A percentile compares a stretch with the other conserved stretches of the same genome.
These are phyloP conservation scores for Apiospora koreana DNA, from an alignment of 2,329 filamentous ascomycete genomes.

Conservation along the genomic window DNA sequence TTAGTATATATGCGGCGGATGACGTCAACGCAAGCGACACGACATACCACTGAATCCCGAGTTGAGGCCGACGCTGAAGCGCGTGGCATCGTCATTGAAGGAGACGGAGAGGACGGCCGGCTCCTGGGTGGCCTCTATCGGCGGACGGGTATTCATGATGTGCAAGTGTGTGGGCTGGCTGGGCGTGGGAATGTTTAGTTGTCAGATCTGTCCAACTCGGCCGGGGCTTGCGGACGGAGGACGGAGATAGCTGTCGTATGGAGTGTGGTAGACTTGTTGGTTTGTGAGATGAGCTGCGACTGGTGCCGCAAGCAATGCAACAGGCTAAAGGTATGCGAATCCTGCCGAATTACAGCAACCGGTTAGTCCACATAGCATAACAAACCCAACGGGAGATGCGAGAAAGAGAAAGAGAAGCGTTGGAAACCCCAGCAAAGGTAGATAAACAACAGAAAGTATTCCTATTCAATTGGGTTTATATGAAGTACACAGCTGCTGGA, in stretches of 20 bases:
- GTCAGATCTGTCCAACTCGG: background rate
- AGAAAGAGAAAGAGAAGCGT: too few species aligned
- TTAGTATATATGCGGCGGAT: slow-evolving; percentile 12
- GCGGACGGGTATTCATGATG: slow-evolving; percentile 83
- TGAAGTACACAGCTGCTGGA: too few species aligned
- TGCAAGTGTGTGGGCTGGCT: slow-evolving; percentile 22
- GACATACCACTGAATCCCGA: slow-evolving; percentile 79
- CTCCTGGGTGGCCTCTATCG: slow-evolving; percentile 75
- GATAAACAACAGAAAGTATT: too few species aligned
- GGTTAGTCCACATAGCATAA: too few species aligned
- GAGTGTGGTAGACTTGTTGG: too few species aligned
- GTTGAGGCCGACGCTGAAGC: slow-evolving; percentile 85
- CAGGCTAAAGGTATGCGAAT: background rate
- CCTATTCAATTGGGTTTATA: too few species aligned
- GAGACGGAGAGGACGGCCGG: slow-evolving; percentile 78
- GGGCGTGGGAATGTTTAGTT: background rate
- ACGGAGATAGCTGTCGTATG: background rate
- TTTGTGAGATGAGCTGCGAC: too few species aligned
- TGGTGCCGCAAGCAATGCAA: background rate
- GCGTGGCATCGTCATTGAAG: slow-evolving; percentile 83
- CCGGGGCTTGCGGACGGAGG: background rate
- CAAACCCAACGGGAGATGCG: too few species aligned
- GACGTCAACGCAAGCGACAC: background rate
- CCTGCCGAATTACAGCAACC: too few species aligned
- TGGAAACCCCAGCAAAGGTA: too few species aligned